Base-by-base conservation (phyloP, 345 rosid species). In the Aquilaria sinensis region DNA sequence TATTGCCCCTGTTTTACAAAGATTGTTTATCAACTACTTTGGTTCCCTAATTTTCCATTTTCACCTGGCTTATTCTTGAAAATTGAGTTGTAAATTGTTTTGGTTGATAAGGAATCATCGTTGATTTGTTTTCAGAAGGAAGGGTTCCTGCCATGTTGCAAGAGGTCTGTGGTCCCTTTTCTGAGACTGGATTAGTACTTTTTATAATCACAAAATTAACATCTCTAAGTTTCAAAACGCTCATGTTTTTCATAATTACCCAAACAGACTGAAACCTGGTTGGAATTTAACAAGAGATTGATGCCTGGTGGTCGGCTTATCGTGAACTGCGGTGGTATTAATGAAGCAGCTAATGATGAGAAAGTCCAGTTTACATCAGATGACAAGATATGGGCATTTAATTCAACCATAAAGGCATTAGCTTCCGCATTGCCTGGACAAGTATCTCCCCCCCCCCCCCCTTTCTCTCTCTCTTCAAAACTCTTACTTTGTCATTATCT, bases 281-380 rank as follows among this genome's bases (percentile, higher is more conserved):
- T 70, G 60, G 71, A 80, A 47, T 61, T 87, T 69, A 87, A 77
- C 47, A 78, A 78, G 46, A 81, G 83, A 74, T 63, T 92, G 75
- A 79, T 85, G 78, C 85, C 88, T 31, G 59, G 77, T 14, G 96
- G 96, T 32, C 89, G 93, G 12, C 56, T 89, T 3, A 89, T 92
- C 91, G 93, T 85, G 72, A 89, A 89, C 46, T 89, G 96, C 70
- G 96, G 88, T 31, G 96, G 96, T 51, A 72, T 80, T 46, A 64
- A 75, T 51, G 62, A 55, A 61, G 75, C 66, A 51, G 23, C 74
- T 51, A 14, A 53, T 31, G 64, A 73, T 58, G 79, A 63, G 15
- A 72, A 65, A 69, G 47, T 55, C 0, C 50, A 9, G 6, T 49
- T 63, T 43, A 45, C 56, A 63, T 65, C 77, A 53, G 61, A 43